Base-by-base conservation (phyloP, 169 alveolate species). In the Plasmodium relictum region DNA sequence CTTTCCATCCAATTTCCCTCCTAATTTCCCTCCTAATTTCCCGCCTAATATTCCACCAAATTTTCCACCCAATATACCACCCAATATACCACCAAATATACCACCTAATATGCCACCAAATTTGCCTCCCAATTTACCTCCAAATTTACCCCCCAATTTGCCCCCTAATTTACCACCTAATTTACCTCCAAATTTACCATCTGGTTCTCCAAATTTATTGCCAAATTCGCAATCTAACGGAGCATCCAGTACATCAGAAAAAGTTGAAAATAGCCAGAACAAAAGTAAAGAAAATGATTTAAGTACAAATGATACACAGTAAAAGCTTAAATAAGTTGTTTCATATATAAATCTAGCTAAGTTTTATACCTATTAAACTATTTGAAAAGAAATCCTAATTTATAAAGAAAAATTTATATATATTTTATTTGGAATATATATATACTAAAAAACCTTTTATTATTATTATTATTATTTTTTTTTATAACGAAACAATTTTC, bases 61-160 rank as follows among this genome's bases (percentile, higher is more conserved):
- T 83, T 65, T 72, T 18, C 94, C 95, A 2, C 94, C 72, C 12
- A 88, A 26, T 61, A 66, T 93, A 88, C 95, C 94, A 14, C 90
- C 88, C 10, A 93, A 92, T 10, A 88, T 92, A 18, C 93, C 93
- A 6, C 76, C 80, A 9, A 65, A 20, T 37, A n/a, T 83, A 24
- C 89, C 88, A n/a, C 73, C 83, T 2, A 6, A 2, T 0, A 44
- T 20, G 39, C 74, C 74, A n/a, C 88, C 88, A 7, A 73, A 73
- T 20, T 59, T 74, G 4, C 88, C 88, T 18, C 88, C 73, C 62
- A 74, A 76, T 20, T 48, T 88, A 3, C 73, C 73, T 8, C 93
- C 93, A 1, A 65, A 50, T 4, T n/a, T 88, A 18, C 89, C 62
- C 4, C 92, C 76, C 6, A 88, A 52, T 74, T 31, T 88, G 20